phyloP scores from a whole-genome alignment of 805 yeast species.

The Candida fluviatilis region DNA sequence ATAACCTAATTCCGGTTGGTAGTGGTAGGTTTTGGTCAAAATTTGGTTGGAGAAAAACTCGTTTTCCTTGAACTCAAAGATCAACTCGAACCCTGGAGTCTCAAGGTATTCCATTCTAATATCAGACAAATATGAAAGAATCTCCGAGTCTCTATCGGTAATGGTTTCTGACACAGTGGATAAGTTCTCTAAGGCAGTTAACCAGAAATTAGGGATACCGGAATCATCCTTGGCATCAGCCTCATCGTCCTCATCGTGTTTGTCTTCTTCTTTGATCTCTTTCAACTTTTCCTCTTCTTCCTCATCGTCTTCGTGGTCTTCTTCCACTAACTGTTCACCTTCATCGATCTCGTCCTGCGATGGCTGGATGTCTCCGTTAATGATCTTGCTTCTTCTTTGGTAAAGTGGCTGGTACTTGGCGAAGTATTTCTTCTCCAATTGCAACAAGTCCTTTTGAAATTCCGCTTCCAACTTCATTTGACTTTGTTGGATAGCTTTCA shows the following conservation, averaged over 20 bases:
- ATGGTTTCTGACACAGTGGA: conserved; percentile 77
- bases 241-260: conserved; percentile 43
- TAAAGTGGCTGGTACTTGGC: conserved; percentile 72
- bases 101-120: conserved; percentile 75
- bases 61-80: conserved; percentile 75
- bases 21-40: conserved; percentile 83
- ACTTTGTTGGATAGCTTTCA: conserved; percentile 75
- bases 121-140: conserved; percentile 63
- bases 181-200: conserved; percentile 88
- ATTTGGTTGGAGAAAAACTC: conserved; percentile 70
- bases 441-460: conserved; percentile 84
- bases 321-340: conserved; percentile 70
- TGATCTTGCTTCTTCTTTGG: conserved; percentile 64
- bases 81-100: conserved; percentile 83
- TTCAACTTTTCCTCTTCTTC: conserved; percentile 24
- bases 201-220: conserved; percentile 96
- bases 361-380: conserved; percentile 75
- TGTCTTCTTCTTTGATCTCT: conserved; percentile 38
- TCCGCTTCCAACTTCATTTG: conserved; percentile 84
- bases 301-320: conserved; percentile 39
- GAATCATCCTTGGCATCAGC: conserved; percentile 35
- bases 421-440: conserved; percentile 77
- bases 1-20: conserved; percentile 90
- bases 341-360: conserved; percentile 69
- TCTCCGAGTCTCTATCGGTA: conserved; percentile 86